Evolutionary conservation across 768 basidiomycete genomes (phyloP), one percentile per base, ranked within the genome.

Genomic region (Cubamyces lactineus): DNA sequence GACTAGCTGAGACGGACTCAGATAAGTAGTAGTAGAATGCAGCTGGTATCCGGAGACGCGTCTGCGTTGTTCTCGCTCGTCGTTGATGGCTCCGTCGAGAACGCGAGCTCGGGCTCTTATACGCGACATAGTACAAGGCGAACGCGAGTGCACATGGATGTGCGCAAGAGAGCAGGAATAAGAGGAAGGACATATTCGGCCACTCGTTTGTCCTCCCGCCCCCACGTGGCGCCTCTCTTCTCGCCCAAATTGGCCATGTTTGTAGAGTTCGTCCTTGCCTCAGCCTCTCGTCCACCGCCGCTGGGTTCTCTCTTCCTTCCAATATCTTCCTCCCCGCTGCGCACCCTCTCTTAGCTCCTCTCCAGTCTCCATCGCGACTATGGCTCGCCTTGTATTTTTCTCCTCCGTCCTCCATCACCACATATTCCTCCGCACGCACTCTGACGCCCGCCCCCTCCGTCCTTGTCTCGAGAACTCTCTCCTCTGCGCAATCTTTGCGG

Each of bases 181-280:
- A 72, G 71, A 69, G 69, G 64, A 72, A 38, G 54, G 53, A 67
- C 70, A 53, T 39, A 70, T 70, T 59, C 49, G 71, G 71, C 59
- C 24, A 47, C 30, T 67, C 59, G 71, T 66, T 72, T 72, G 69
- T 72, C 26, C 30, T 34, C n/a, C 19, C 55, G 41, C 47, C 28
- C 60, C 53, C 66, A 65, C 63, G 63, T 65, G 63, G 50, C 50
- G 40, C 53, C 12, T 26, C n/a, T 30, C 40, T 39, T 43, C 53
- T 39, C 23, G 21, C 63, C 63, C 63, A 41, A 59, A 52, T 56
- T 56, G 64, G 67, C 55, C 52, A 61, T 65, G 58, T 61, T 57
- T 63, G 62, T 61, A 46, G 62, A 57, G 38, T 56, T 12, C 57
- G 28, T 41, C 54, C 60, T 65, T 64, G 39, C 30, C 38, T 50